Base-by-base conservation (phyloP, 2,329 filamentous ascomycete genomes). In the Stagonosporopsis chrysanthemi region DNA sequence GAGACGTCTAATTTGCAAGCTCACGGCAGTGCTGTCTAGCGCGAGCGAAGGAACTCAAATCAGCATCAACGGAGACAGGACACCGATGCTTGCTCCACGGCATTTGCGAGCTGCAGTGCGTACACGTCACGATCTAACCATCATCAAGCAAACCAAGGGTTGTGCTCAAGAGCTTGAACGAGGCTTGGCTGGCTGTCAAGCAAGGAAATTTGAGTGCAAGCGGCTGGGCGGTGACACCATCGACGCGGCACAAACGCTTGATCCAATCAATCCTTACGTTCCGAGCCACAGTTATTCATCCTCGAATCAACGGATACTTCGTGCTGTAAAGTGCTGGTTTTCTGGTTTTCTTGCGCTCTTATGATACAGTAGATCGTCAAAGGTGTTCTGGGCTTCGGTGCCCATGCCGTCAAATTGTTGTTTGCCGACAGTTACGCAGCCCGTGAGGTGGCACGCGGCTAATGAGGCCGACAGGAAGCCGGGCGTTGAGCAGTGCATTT, bases 111-210 rank as follows among this genome's bases (percentile, higher is more conserved):
- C 54, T 29, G 52, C 62, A 43, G 57, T 63, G 54, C 58, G 58
- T 53, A 62, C 43, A 65, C 64, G 67, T 69, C 67, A 69, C 58
- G 22, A 58, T 44, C 58, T 45, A 22, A 11, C 26, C 42, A 38
- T 43, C 11, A 22, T 52, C 14, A 69, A 69, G 67, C 62, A 61
- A 65, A 56, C 58, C 55, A 55, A 60, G 57, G 45, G 51, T 31
- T 22, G n/a, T 23, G 61, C 61, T 66, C 49, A 56, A 38, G 51
- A 42, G 60, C 64, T 67, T 65, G 60, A 63, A 56, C 38, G 29
- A 26, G 29, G 28, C 55, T 58, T 58, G 50, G 55, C 55, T 50
- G 33, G 14, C 8, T 14, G 11, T 41, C 40, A 53, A 53, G 50
- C 55, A 58, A 53, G 55, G 45, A 53, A 53, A 29, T 7, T n/a